A percentile compares a stretch with the other conserved stretches of the same genome.
Evolutionary conservation across 176 grass and related monocot species (phyloP).

Genomic region (Paspalum vaginatum): DNA sequence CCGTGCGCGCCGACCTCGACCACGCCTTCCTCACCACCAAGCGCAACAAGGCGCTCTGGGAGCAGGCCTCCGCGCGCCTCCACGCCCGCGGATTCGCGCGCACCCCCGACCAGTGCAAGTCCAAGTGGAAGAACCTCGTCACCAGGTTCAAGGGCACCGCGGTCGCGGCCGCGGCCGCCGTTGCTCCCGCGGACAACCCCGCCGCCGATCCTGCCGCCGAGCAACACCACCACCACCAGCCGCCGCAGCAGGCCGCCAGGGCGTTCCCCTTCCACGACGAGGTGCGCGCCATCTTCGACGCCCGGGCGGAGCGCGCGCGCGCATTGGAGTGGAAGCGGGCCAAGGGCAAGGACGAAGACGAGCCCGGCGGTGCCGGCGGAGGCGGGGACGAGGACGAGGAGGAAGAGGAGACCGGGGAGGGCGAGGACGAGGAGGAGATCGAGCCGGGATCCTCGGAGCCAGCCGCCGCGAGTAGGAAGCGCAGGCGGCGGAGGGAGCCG

Average conservation of each 20-base stretch:
- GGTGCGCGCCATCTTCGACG: conserved; percentile 69
- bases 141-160: conserved; percentile 69
- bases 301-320: conserved; percentile 44
- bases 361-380: conserved; percentile 22
- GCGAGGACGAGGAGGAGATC: conserved; percentile 31
- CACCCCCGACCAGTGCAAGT: conserved; percentile 98
- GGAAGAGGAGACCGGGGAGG: conserved; percentile 47
- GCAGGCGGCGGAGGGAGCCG: conserved; percentile 3
- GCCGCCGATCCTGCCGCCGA: not conserved
- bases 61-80: conserved; percentile 64
- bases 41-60: conserved; percentile 98
- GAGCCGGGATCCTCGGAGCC: conserved; percentile 32
- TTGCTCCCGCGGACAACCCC: not conserved
- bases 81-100: conserved; percentile 64
- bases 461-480: not conserved
- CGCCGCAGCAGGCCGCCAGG: conserved; percentile 12
- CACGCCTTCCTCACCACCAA: conserved; percentile 83
- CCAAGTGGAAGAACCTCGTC: conserved; percentile 99
- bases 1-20: conserved; percentile 85
- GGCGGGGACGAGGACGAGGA: conserved; percentile 44
- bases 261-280: conserved; percentile 87
- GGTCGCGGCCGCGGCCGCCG: not conserved
- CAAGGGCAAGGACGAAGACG: conserved; percentile 51
- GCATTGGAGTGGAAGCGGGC: conserved; percentile 57
- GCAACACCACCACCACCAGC: conserved; percentile 9